A percentile compares a stretch with the other conserved stretches of the same genome.
These are phyloP conservation scores for Teratosphaeria destructans DNA, from an alignment of 2,329 filamentous ascomycete genomes.

Conservation along the genomic window DNA sequence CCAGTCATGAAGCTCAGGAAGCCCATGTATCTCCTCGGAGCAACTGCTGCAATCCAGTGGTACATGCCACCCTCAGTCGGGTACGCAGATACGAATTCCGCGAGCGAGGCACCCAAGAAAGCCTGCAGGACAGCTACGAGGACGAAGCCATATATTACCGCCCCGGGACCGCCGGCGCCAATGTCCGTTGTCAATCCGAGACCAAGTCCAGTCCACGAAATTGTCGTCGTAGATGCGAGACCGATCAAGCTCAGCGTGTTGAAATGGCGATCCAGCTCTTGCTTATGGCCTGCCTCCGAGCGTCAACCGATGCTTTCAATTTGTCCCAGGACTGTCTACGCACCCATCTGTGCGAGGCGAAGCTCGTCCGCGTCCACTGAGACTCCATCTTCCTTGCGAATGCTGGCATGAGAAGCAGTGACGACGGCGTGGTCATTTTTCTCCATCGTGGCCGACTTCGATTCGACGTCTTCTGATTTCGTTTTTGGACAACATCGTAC, in stretches of 20 bases:
- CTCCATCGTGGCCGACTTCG: not conserved
- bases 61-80: not conserved
- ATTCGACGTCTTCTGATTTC: not conserved
- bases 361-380: not conserved
- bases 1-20: constrained; percentile 3
- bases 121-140: not conserved
- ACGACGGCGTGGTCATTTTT: not conserved
- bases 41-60: not conserved
- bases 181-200: not conserved
- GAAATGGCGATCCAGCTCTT: not conserved
- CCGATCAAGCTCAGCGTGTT: not conserved
- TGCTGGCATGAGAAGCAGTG: not conserved
- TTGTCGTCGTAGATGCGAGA: not conserved
- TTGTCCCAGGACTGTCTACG: not conserved
- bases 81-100: not conserved
- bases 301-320: not conserved
- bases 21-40: not conserved
- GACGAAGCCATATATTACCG: not conserved
- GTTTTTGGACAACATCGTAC: not conserved
- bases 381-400: not conserved
- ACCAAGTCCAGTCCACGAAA: not conserved
- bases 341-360: not conserved
- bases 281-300: not conserved
- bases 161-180: not conserved
- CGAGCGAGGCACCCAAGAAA: not conserved